These are phyloP conservation scores for Aspergillus aculeatinus DNA, from an alignment of 2,329 filamentous ascomycete species.

Conservation along the genomic window DNA sequence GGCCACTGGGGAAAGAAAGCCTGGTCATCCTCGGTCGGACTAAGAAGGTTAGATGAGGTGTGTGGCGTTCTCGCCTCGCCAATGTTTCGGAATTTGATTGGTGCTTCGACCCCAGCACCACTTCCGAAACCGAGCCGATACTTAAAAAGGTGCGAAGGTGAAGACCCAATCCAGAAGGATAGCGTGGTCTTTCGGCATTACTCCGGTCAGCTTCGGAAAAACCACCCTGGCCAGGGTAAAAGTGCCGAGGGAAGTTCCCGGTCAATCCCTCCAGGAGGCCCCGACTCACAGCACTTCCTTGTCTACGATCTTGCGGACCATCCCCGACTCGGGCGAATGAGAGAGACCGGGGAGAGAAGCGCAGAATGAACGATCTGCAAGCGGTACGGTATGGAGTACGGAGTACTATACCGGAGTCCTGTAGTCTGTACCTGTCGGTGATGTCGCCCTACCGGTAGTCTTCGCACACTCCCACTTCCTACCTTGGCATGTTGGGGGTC, in stretches of 20 bases:
- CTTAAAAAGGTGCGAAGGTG: not conserved
- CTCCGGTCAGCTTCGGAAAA: slow-evolving; percentile 26
- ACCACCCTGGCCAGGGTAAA: slow-evolving; percentile 19
- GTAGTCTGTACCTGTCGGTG: not conserved
- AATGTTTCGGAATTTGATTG: not conserved
- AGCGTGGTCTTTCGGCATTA: slow-evolving; percentile 24
- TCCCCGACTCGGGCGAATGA: slow-evolving; percentile 18
- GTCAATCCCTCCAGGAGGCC: slow-evolving; percentile 2
- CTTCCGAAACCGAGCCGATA: slow-evolving; percentile 12
- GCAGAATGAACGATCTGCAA: slow-evolving; percentile 17
- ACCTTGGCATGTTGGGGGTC: not conserved
- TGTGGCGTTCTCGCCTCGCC: slow-evolving; percentile 6
- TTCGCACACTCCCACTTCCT: not conserved
- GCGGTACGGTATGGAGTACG: slow-evolving; percentile 2
- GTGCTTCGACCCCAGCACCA: not conserved
- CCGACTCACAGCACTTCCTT: not conserved
- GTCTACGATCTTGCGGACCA: slow-evolving; percentile 6
- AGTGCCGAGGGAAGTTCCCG: slow-evolving; percentile 19
- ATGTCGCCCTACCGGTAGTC: not conserved
- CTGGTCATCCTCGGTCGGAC: not conserved
- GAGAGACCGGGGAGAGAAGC: not conserved
- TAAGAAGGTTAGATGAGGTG: slow-evolving; percentile 10
- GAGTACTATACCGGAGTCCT: not conserved
- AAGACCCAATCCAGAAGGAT: not conserved
- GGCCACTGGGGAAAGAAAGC: not conserved